Conservation (phyloP, 805 yeast species). For the Spathaspora hagerdaliae region DNA sequence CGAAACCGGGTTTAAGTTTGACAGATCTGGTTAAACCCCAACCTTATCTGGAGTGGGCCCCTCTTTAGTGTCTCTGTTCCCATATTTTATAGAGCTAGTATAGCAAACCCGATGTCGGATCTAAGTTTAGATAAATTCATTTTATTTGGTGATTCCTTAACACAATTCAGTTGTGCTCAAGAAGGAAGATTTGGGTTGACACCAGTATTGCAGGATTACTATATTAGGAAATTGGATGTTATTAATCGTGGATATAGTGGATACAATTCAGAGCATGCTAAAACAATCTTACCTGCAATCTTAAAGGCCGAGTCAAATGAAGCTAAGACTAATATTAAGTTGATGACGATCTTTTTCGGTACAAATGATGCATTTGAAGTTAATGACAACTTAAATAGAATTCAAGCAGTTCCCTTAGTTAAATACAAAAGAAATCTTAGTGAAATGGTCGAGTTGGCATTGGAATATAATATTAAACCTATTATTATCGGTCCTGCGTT, state of each 20-base stretch:
- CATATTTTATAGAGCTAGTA: too few species aligned
- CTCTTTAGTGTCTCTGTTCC: not conserved
- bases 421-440: constrained; percentile 47
- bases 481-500: constrained; percentile 63
- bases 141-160: constrained; percentile 70
- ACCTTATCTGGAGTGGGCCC: too few species aligned
- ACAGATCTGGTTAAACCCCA: too few species aligned
- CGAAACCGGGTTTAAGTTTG: not conserved
- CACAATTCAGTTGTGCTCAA: constrained; percentile 48
- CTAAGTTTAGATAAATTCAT: constrained; percentile 40
- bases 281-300: constrained; percentile 33
- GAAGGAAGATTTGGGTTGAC: constrained; percentile 42
- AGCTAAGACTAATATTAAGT: constrained; percentile 23
- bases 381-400: constrained; percentile 9
- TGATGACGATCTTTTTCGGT: constrained; percentile 69
- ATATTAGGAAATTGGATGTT: constrained; percentile 62
- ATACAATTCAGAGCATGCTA: constrained; percentile 63
- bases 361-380: constrained; percentile 56
- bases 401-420: constrained; percentile 47
- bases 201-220: constrained; percentile 44
- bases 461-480: constrained; percentile 42
- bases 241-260: constrained; percentile 76
- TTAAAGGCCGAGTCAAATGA: constrained; percentile 37
- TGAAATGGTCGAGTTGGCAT: constrained; percentile 37
- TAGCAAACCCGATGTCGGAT: not conserved